Evolutionary conservation across 331 rosid species (phyloP).

Genomic region (Quercus phellos): DNA sequence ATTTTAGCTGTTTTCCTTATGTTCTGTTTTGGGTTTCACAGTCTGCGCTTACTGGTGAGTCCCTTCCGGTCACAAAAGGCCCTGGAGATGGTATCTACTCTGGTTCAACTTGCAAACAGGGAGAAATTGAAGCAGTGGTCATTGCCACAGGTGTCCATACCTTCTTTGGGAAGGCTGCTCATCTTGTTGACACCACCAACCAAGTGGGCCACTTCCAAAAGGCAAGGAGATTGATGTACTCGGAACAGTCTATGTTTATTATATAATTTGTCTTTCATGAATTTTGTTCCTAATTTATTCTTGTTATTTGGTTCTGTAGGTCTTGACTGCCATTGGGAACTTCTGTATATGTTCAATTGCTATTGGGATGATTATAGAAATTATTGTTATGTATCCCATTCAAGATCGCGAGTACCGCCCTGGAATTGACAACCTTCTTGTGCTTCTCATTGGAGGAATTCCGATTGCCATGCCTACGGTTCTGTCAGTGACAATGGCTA

Average conservation of each 20-base stretch:
- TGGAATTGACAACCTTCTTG: constrained; percentile 94
- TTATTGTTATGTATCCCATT: constrained; percentile 95
- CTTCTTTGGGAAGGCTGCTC: constrained; percentile 99
- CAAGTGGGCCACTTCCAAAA: constrained; percentile 98
- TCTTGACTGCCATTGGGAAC: constrained; percentile 96
- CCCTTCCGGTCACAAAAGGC: constrained; percentile 92
- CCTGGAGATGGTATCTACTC: constrained; percentile 97
- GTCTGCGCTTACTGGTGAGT: constrained; percentile 98
- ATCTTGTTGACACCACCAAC: constrained; percentile 92
- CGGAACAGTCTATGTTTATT: not conserved
- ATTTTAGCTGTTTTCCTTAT: constrained; percentile 2
- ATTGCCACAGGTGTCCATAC: constrained; percentile 98
- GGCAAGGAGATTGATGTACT: constrained; percentile 38
- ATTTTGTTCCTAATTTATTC: constrained; percentile 5
- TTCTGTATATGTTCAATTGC: constrained; percentile 98
- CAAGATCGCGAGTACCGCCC: constrained; percentile 89
- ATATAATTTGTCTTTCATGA: not conserved
- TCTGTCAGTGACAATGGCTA: constrained; percentile 97
- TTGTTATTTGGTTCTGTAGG: constrained; percentile 38
- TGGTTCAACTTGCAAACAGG: constrained; percentile 99
- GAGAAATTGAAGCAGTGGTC: constrained; percentile 96
- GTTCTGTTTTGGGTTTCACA: constrained; percentile 37
- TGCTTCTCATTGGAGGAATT: constrained; percentile 96
- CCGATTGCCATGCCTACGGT: constrained; percentile 99
- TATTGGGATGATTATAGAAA: constrained; percentile 85